Conservation (phyloP, 2,329 filamentous ascomycete species). For the Nakataea oryzae region DNA sequence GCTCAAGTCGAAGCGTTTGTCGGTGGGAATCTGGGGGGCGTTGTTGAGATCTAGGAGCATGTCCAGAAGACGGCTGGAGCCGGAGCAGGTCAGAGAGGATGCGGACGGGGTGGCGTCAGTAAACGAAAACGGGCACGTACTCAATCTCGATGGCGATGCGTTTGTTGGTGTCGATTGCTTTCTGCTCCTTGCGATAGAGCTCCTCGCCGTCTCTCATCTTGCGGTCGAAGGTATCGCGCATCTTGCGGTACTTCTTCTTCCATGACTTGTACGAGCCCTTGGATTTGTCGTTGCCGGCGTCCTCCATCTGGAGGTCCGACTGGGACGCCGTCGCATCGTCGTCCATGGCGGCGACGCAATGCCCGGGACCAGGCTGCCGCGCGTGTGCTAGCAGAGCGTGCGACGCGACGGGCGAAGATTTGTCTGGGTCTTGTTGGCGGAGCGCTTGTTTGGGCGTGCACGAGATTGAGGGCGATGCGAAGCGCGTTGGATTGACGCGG, state of each 20-base stretch:
- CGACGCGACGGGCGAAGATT: background rate
- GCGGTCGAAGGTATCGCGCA: conserved; percentile 68
- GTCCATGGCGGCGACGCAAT: background rate
- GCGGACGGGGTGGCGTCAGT: background rate
- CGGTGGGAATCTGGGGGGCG: conserved; percentile 63
- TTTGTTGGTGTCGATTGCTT: conserved; percentile 70
- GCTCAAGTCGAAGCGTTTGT: conserved; percentile 64
- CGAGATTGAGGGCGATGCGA: background rate
- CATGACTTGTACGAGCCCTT: conserved; percentile 54
- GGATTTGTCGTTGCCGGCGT: conserved; percentile 25
- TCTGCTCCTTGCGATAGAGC: conserved; percentile 71
- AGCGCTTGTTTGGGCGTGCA: background rate
- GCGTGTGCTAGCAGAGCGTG: background rate
- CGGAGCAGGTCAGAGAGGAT: conserved; percentile 4
- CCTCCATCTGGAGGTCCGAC: conserved; percentile 30
- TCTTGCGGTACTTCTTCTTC: conserved; percentile 95
- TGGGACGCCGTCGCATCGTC: background rate
- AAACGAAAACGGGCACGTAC: conserved; percentile 38
- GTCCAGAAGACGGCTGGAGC: conserved; percentile 70
- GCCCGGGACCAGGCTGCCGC: background rate
- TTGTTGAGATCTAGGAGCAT: conserved; percentile 85
- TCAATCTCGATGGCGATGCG: conserved; percentile 86
- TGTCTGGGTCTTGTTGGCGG: background rate
- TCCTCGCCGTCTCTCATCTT: conserved; percentile 73
- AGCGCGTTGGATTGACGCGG: background rate